These are phyloP conservation scores for Oxyria digyna DNA, from an alignment of 148 eudicot genomes.

Conservation along the genomic window DNA sequence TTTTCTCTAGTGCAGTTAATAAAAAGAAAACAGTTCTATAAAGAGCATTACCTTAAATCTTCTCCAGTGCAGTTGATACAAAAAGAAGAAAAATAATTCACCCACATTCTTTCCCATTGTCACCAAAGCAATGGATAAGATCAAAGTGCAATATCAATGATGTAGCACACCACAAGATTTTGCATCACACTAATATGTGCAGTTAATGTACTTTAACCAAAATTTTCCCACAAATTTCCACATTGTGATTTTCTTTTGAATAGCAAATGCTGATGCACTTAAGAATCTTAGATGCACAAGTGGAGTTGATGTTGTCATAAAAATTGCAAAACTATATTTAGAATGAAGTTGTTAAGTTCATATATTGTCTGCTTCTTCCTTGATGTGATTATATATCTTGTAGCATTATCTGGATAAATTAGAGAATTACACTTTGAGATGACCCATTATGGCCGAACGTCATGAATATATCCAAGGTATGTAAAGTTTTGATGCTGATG, in stretches of 20 bases:
- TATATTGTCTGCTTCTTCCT: slow-evolving; percentile 1
- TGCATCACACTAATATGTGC: background rate
- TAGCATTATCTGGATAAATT: background rate
- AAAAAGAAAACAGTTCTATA: background rate
- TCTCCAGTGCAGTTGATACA: background rate
- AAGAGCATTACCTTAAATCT: background rate
- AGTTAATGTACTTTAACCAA: background rate
- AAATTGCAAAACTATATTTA: too few species aligned
- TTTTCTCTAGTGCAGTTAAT: background rate
- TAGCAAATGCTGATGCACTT: too few species aligned
- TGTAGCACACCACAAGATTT: background rate
- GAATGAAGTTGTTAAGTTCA: background rate
- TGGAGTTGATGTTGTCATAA: background rate
- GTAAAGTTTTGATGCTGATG: background rate
- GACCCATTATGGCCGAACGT: background rate
- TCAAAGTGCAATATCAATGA: background rate
- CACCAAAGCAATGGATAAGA: background rate
- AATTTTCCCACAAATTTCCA: background rate
- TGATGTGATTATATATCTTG: background rate
- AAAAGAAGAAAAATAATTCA: background rate
- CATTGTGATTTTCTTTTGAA: background rate
- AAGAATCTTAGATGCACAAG: background rate
- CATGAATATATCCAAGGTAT: background rate
- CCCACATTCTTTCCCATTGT: background rate
- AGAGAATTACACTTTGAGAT: background rate